Base-by-base conservation (phyloP, 176 grass and related monocot species). In the Alloteropsis semialata region DNA sequence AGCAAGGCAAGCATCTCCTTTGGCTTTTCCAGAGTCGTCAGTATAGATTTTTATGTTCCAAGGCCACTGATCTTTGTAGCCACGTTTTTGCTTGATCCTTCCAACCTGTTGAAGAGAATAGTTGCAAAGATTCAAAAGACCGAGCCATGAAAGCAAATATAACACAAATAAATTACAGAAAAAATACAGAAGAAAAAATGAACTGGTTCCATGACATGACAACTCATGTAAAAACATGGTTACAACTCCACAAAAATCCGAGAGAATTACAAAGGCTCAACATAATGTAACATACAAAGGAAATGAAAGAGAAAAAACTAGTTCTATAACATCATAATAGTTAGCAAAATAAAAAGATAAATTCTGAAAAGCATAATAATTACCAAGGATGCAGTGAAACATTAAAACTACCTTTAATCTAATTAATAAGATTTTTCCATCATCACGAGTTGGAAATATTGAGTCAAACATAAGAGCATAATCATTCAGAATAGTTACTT, bases 11-110 rank as follows among this genome's bases (percentile, higher is more conserved):
- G 93, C 97, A 75, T 99, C 97, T 65, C 97, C 97, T 89, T 99
- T 99, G 37, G 86, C 88, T 79, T 96, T 99, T 78, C 97, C 97
- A 76, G 62, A 85, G 1, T 99, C 97, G 51, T 99, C 97, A 69
- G 97, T 92, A 39, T 99, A 99, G 65, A 99, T 89, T 75, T 96
- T 99, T 69, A 99, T 99, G 92, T 99, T 99, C 89, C 92, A 99
- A 51, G 97, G 97, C 97, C 97, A 99, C 51, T 99, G 97, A 51
- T 99, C 97, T 69, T 99, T 99, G 75, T 89, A 99, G 10, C 97
- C 97, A 82, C 97, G 93, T 77, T 99, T 99, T 79, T 99, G 97
- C 77, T 99, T 99, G 67, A 99, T 99, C 82, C 78, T 94, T 59
- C 97, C 97, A 86, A 99, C 97, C 97, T 99, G 58, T 69, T 22